These are phyloP conservation scores for Boletus rubescentipes DNA, from an alignment of 768 basidiomycete genomes.

Conservation along the genomic window DNA sequence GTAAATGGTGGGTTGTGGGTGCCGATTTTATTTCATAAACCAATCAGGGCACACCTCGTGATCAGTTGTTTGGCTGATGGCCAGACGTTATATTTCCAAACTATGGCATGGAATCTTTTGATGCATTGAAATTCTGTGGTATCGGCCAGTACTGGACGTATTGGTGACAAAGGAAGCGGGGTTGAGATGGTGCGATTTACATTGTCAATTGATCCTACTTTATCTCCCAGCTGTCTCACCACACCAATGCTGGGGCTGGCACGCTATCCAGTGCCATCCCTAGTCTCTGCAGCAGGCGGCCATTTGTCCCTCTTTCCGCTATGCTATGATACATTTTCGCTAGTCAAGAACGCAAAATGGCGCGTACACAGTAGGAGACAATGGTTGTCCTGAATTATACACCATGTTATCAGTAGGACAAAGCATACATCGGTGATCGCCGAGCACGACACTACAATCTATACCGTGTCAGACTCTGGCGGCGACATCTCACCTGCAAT, in stretches of 20 bases:
- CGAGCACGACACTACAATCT: neutral
- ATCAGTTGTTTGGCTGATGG: neutral
- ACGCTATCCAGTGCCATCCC: neutral
- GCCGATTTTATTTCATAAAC: neutral
- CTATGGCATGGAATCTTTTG: neutral
- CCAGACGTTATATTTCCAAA: neutral
- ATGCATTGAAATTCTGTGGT: neutral
- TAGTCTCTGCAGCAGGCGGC: neutral
- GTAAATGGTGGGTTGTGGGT: conserved; percentile 6
- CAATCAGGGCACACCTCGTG: neutral
- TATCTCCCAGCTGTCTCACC: neutral
- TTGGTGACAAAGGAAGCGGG: neutral
- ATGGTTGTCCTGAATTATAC: neutral
- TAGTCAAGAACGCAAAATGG: neutral
- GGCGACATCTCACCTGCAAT: no score
- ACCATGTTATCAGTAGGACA: neutral
- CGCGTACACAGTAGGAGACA: neutral
- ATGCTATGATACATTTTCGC: neutral
- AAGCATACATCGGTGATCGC: neutral
- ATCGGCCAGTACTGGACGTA: no score
- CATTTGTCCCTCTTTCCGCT: neutral
- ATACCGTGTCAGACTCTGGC: neutral
- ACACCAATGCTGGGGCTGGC: neutral
- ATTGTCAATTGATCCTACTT: neutral
- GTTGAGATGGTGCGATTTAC: neutral